Conservation (phyloP, 2,329 filamentous ascomycete species). For the Leptographium radiaticola region DNA sequence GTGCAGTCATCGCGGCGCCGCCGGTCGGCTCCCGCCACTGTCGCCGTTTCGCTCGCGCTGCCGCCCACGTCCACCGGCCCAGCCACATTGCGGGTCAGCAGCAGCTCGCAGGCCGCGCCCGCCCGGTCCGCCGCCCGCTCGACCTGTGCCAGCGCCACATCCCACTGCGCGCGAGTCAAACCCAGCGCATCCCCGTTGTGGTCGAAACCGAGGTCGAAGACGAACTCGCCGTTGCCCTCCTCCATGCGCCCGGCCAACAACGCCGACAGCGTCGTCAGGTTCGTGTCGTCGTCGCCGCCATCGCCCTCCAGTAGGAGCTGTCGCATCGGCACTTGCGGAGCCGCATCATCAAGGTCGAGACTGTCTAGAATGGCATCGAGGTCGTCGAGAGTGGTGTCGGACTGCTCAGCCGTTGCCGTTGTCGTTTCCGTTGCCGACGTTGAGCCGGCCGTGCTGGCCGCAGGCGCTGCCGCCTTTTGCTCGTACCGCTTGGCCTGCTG, state of each 20-base stretch:
- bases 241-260: constrained; percentile 56
- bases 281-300: constrained; percentile 45
- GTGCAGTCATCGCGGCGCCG: constrained; percentile 58
- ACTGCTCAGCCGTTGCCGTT: constrained; percentile 16
- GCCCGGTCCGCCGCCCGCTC: constrained; percentile 48
- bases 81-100: constrained; percentile 85
- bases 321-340: constrained; percentile 55
- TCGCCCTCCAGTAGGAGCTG: constrained; percentile 52
- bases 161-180: constrained; percentile 63
- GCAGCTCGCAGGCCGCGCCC: constrained; percentile 63
- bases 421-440: constrained; percentile 17
- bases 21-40: constrained; percentile 19
- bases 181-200: constrained; percentile 78
- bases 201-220: constrained; percentile 89
- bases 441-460: constrained; percentile 16
- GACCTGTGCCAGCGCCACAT: constrained; percentile 53
- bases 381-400: constrained; percentile 48
- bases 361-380: constrained; percentile 87
- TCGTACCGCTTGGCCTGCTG: constrained; percentile 68
- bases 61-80: constrained; percentile 52
- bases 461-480: constrained; percentile 14
- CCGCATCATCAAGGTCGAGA: constrained; percentile 64
- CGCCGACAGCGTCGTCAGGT: constrained; percentile 47
- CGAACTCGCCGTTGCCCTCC: constrained; percentile 76
- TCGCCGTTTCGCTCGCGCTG: background rate